Conservation (phyloP, 345 rosid species). For the Streptanthus diversifolius region DNA sequence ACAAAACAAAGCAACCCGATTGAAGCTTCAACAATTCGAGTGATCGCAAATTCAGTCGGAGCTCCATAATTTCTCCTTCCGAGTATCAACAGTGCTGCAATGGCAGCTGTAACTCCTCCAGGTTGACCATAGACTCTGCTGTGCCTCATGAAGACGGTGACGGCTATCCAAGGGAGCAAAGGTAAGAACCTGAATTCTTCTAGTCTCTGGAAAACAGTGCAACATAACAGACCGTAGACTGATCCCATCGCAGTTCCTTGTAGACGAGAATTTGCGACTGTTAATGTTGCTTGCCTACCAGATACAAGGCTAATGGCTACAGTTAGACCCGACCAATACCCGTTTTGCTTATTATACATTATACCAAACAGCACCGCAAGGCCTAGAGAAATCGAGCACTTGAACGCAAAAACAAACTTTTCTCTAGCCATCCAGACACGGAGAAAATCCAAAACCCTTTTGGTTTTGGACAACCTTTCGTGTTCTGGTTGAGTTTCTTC, state of each 20-base stretch:
- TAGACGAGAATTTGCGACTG: constrained; percentile 55
- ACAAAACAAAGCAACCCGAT: constrained; percentile 57
- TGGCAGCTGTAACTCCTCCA: constrained; percentile 54
- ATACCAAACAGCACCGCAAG: constrained; percentile 60
- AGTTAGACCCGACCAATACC: constrained; percentile 76
- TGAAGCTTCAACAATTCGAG: constrained; percentile 54
- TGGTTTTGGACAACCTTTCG: neutral
- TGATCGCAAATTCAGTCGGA: constrained; percentile 53
- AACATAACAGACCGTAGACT: constrained; percentile 58
- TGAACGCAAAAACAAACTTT: constrained; percentile 45
- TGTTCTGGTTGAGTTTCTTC: constrained; percentile 9
- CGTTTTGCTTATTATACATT: constrained; percentile 46
- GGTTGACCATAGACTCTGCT: constrained; percentile 65
- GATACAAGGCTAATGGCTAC: constrained; percentile 60
- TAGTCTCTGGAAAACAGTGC: constrained; percentile 38
- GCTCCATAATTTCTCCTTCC: constrained; percentile 58
- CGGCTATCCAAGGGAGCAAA: constrained; percentile 60
- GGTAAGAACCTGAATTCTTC: constrained; percentile 46
- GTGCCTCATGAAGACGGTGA: constrained; percentile 54
- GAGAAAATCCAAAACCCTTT: constrained; percentile 23
- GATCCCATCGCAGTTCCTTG: constrained; percentile 83
- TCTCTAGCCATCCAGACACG: constrained; percentile 31
- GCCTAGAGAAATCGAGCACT: constrained; percentile 61
- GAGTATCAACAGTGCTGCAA: constrained; percentile 57
- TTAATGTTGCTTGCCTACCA: constrained; percentile 55